A percentile compares a stretch with the other conserved stretches of the same genome.
These are phyloP conservation scores for Xylaria sp. DNA, from an alignment of 2,329 filamentous ascomycete species.

Conservation along the genomic window DNA sequence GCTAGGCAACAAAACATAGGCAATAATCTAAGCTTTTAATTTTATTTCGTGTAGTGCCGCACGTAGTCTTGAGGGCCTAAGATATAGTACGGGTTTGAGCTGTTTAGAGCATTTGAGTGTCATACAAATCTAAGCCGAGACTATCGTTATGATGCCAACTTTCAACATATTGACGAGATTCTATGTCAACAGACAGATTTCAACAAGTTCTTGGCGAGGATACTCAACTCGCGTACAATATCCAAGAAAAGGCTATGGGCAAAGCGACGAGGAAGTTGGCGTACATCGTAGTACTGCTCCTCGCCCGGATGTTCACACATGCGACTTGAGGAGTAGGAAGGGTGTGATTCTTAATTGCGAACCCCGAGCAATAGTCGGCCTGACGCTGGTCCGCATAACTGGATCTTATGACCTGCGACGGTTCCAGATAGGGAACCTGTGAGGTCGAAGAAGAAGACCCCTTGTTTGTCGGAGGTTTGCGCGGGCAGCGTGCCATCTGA, in stretches of 20 bases:
- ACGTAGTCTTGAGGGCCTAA: background rate
- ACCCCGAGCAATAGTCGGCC: constrained; percentile 6
- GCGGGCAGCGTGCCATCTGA: constrained; percentile 14
- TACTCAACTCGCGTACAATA: background rate
- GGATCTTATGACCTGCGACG: constrained; percentile 29
- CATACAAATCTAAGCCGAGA: background rate
- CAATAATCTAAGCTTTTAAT: background rate
- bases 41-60: background rate
- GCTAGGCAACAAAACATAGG: background rate
- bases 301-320: constrained; percentile 23
- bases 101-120: background rate
- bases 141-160: background rate
- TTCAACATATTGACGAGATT: background rate
- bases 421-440: constrained; percentile 22
- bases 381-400: constrained; percentile 21
- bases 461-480: constrained; percentile 13
- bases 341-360: constrained; percentile 16
- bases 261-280: background rate
- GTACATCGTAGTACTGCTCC: background rate
- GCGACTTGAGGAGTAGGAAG: constrained; percentile 32
- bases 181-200: background rate
- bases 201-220: background rate
- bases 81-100: background rate
- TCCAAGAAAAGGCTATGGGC: constrained; percentile 14
- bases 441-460: background rate